Evolutionary conservation across 2,329 filamentous ascomycete genomes (phyloP), one percentile per base, ranked within the genome.

Genomic region (Acrodontium crateriforme): DNA sequence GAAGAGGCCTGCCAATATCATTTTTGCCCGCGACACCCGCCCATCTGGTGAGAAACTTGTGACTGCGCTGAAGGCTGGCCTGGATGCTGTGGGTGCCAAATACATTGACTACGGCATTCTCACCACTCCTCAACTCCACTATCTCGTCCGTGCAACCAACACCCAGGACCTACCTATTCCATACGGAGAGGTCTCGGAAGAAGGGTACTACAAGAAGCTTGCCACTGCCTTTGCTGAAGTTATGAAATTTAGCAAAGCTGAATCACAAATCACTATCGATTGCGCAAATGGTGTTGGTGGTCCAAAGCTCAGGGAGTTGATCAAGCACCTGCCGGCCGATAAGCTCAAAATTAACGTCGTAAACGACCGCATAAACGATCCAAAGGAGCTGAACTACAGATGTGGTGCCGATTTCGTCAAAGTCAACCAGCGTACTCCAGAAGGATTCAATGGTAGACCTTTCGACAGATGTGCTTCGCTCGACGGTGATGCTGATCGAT

Each of bases 381-480:
- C 87, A 3, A 84, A 93, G 51, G 71, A 78, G 30, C 64, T 98
- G 42, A 98, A 98, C 57, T 71, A 80, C 15, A 44, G 91, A 74
- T 92, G 81, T 50, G 89, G 89, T 55, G 89, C 89, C 49, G 89
- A 98, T 58, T 95, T 74, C 45, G 89, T 98, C 57, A 98, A 98
- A 65, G 95, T 89, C 11, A 83, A 83, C 59, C 89, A 98, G 62
- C 74, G 84, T 39, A 80, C 83, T 34, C 89, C 89, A 28, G 79
- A 79, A 22, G 77, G 64, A 16, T 87, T 83, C 29, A 83, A 85
- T 53, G 79, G 80, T 23, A 67, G 72, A 17, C 67, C 73, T 2
- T 74, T 78, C 30, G 77, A 78, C 38, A 78, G 89, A 34, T 87
- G 75, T 65, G 87, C 81, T 55, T 94, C 87, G 6, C 69, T 93